Conservation (phyloP, 805 yeast species). For the Saturnispora mendoncae region DNA sequence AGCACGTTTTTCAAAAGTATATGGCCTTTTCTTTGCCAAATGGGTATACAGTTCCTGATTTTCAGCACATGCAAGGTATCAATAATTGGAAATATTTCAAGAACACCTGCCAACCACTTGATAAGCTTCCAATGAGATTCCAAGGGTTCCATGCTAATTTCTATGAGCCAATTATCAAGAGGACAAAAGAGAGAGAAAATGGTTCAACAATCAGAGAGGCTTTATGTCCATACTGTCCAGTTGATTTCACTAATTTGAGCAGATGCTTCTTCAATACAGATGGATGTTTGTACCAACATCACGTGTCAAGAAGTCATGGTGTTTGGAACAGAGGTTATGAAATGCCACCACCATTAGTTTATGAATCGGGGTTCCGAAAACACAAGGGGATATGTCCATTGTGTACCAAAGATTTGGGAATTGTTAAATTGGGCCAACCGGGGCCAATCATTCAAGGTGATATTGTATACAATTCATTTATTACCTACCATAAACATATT, state of each 20-base stretch:
- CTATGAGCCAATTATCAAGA: constrained; percentile 18
- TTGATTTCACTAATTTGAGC: constrained; percentile 1
- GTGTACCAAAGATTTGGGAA: no score
- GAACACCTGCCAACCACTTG: constrained; percentile 3
- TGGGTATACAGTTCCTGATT: background rate
- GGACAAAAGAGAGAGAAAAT: constrained; percentile 12
- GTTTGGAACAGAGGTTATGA: constrained; percentile 26
- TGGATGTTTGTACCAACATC: constrained; percentile 26
- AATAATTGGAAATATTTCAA: constrained; percentile 9
- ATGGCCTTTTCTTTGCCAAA: constrained; percentile 8
- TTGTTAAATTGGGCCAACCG: no score
- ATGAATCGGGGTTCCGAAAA: no score
- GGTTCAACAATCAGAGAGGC: constrained; percentile 21
- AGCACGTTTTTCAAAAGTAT: no score
- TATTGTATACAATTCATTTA: no score
- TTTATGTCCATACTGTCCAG: constrained; percentile 26
- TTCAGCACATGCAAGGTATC: background rate
- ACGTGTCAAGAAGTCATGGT: constrained; percentile 27
- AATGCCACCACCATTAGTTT: constrained; percentile 27
- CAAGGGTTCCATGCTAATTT: constrained; percentile 8
- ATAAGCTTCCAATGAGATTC: constrained; percentile 10
- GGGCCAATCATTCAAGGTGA: no score
- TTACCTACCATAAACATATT: no score
- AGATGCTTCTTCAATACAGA: constrained; percentile 19
- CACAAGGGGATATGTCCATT: no score